Base-by-base conservation (phyloP, 2,329 filamentous ascomycete genomes). In the Botryotinia convoluta region DNA sequence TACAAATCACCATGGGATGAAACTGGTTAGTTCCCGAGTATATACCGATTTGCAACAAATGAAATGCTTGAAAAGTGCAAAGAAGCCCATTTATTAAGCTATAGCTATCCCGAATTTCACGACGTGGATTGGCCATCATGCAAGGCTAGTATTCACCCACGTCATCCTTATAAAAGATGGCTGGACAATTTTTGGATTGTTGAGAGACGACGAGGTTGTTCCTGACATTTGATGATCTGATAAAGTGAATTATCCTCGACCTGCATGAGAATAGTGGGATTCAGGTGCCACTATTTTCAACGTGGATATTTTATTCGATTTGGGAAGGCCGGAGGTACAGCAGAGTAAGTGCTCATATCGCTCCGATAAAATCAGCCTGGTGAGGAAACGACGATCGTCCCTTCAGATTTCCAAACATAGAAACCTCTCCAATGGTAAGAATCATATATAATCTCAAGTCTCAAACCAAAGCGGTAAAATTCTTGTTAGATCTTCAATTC, bases 91-190 rank as follows among this genome's bases (percentile, higher is more conserved):
- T 37, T 37, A n/a, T 65, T 51, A 51, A n/a, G 39, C 61, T n/a
- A 29, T 26, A 44, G 37, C 44, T 37, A 18, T 68, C n/a, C 18
- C 26, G 3, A 44, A 20, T 4, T 29, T 42, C 37, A 20, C 35
- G 37, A 54, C 5, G 48, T 35, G 48, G 45, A 42, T 54, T 39
- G n/a, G n/a, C 45, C 35, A 22, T 26, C 37, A 39, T 39, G 64
- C 35, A 51, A 48, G 64, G 51, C 32, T n/a, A 37, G 22, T 39
- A 7, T 3, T 18, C 10, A 42, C 65, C 37, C 65, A 69, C 35
- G 48, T 42, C 65, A 42, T 57, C 48, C 18, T 37, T 51, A 68
- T 39, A 29, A 68, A 57, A 68, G 64, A 57, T 68, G 35, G 64
- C 64, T 29, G 64, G 39, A 42, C 32, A 54, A 16, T 68, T 16